These are phyloP conservation scores for Sporormia fimetaria DNA, from an alignment of 495 filamentous ascomycete species.

Conservation along the genomic window DNA sequence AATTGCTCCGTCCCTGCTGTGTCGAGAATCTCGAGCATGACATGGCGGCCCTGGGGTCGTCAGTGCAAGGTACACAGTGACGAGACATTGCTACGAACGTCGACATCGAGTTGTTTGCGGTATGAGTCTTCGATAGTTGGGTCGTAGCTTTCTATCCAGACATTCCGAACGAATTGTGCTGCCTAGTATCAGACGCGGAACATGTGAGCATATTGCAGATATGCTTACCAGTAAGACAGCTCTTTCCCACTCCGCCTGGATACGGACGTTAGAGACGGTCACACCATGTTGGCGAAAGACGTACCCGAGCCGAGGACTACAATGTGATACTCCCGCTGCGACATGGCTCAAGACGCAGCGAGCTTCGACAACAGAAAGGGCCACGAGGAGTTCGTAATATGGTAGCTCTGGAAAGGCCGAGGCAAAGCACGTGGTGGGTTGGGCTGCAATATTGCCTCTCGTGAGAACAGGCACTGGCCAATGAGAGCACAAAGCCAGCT, in stretches of 20 bases:
- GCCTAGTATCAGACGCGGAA: slow-evolving; percentile 24
- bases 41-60: slow-evolving; percentile 75
- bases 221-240: slow-evolving; percentile 92
- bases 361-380: neutral
- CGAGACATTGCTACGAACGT: slow-evolving; percentile 60
- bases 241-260: slow-evolving; percentile 91
- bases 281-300: slow-evolving; percentile 21
- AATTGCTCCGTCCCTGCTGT: slow-evolving; percentile 1
- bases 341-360: slow-evolving; percentile 16
- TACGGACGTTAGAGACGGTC: slow-evolving; percentile 5
- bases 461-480: too few species aligned
- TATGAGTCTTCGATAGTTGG: slow-evolving; percentile 98
- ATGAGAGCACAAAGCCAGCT: too few species aligned
- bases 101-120: slow-evolving; percentile 83
- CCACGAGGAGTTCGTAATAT: neutral
- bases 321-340: slow-evolving; percentile 65
- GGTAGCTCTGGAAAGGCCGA: too few species aligned
- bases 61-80: neutral
- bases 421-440: too few species aligned
- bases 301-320: slow-evolving; percentile 80
- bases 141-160: slow-evolving; percentile 99
- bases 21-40: slow-evolving; percentile 2
- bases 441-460: too few species aligned
- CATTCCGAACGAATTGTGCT: slow-evolving; percentile 99
- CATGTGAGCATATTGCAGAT: slow-evolving; percentile 14